These are phyloP conservation scores for Neostapfia colusana DNA, from an alignment of 176 grass and related monocot species.

Conservation along the genomic window DNA sequence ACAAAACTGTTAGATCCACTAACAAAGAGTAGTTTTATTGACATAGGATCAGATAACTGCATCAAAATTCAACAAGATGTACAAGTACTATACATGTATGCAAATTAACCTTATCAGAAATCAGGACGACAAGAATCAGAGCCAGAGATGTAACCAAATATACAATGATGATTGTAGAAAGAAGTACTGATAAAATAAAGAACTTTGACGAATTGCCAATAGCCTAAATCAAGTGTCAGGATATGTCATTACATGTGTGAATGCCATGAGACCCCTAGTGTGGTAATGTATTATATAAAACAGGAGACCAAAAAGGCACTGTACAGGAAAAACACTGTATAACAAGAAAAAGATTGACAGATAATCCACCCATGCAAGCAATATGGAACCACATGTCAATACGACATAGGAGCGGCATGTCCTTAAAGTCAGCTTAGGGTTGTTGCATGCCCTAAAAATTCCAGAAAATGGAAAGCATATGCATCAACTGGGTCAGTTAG, in stretches of 20 bases:
- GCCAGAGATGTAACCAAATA: constrained; percentile 28
- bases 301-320: neutral
- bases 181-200: neutral
- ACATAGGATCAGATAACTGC: constrained; percentile 23
- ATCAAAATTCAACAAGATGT: constrained; percentile 12
- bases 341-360: neutral
- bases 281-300: too few species aligned
- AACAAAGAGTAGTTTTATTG: constrained; percentile 4
- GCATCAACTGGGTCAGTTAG: constrained; percentile 19
- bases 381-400: neutral
- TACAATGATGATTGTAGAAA: constrained; percentile 24
- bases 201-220: neutral
- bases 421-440: constrained; percentile 3
- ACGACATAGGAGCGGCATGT: neutral
- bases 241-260: neutral
- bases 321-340: neutral
- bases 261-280: neutral
- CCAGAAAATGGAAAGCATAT: constrained; percentile 25
- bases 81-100: constrained; percentile 7
- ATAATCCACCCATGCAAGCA: neutral
- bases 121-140: constrained; percentile 30
- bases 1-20: constrained; percentile 34
- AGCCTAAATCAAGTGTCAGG: neutral
- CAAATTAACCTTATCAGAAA: constrained; percentile 15
- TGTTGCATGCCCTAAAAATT: neutral